phyloP scores from a whole-genome alignment of 169 alveolate species.

The Neospora caninum region DNA sequence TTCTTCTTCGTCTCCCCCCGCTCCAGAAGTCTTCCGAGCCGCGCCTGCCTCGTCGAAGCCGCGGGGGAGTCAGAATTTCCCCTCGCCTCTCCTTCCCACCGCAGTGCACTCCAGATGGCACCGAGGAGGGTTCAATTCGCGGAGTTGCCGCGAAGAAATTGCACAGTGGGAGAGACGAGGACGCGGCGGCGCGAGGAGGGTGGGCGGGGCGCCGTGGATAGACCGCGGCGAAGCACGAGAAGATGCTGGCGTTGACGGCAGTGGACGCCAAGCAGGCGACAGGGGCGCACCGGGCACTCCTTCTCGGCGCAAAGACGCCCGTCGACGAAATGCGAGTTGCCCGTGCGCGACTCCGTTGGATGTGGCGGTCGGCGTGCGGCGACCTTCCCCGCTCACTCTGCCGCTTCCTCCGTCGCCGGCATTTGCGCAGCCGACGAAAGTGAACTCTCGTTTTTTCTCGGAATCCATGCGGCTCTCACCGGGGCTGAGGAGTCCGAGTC shows the following conservation, averaged over 20 bases:
- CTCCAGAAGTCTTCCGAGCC: too few species aligned
- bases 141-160: not conserved
- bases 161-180: not conserved
- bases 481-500: not conserved
- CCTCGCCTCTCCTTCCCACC: too few species aligned
- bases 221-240: not conserved
- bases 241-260: not conserved
- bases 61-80: too few species aligned
- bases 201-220: not conserved
- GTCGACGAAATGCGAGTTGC: not conserved
- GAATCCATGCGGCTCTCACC: not conserved
- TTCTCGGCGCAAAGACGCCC: not conserved
- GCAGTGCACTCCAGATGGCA: too few species aligned
- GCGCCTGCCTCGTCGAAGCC: too few species aligned
- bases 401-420: not conserved
- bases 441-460: not conserved
- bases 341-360: not conserved
- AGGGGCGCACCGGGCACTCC: not conserved
- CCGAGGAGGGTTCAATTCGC: not conserved
- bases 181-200: not conserved
- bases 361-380: not conserved
- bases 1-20: too few species aligned
- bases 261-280: not conserved
- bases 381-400: not conserved
- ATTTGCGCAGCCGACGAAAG: not conserved